phyloP scores from a whole-genome alignment of 2,329 filamentous ascomycete genomes.

The Colletotrichum tanaceti region DNA sequence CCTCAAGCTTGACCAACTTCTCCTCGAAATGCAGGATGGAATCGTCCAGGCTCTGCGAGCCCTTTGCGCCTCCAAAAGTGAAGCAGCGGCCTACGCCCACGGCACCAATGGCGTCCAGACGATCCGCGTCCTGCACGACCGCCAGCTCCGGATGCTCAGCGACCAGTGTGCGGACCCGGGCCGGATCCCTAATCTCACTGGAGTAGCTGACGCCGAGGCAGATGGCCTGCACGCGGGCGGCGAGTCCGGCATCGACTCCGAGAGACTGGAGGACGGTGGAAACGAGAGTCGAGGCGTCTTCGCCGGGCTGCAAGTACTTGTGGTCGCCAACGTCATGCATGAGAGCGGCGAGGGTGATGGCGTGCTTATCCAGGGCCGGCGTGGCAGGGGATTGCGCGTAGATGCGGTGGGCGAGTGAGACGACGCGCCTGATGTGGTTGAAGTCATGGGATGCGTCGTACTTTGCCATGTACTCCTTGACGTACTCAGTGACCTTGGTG shows the following conservation, averaged over 20 bases:
- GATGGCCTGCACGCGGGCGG: slow-evolving; percentile 75
- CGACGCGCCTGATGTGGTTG: slow-evolving; percentile 82
- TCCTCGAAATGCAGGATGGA: slow-evolving; percentile 81
- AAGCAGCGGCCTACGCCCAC: slow-evolving; percentile 85
- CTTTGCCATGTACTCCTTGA: slow-evolving; percentile 76
- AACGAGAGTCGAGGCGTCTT: slow-evolving; percentile 68
- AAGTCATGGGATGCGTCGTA: slow-evolving; percentile 93
- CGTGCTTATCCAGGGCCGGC: slow-evolving; percentile 57
- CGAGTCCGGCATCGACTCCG: slow-evolving; percentile 69
- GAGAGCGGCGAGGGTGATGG: slow-evolving; percentile 76
- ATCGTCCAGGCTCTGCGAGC: slow-evolving; percentile 64
- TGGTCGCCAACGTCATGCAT: slow-evolving; percentile 91
- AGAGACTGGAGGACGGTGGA: slow-evolving; percentile 64
- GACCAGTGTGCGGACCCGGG: slow-evolving; percentile 71
- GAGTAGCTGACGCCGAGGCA: slow-evolving; percentile 83
- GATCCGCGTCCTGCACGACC: slow-evolving; percentile 91
- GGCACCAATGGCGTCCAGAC: slow-evolving; percentile 90
- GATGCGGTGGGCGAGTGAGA: slow-evolving; percentile 77
- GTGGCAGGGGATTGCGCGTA: slow-evolving; percentile 45
- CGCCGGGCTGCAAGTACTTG: slow-evolving; percentile 75
- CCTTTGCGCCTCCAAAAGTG: slow-evolving; percentile 77
- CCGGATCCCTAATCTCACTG: slow-evolving; percentile 75
- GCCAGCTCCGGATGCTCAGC: slow-evolving; percentile 76
- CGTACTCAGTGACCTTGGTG: slow-evolving; percentile 70
- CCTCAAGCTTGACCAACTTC: slow-evolving; percentile 75